These are phyloP conservation scores for Vitis rotundifolia DNA, from an alignment of 164 flowering plant species.

Conservation along the genomic window DNA sequence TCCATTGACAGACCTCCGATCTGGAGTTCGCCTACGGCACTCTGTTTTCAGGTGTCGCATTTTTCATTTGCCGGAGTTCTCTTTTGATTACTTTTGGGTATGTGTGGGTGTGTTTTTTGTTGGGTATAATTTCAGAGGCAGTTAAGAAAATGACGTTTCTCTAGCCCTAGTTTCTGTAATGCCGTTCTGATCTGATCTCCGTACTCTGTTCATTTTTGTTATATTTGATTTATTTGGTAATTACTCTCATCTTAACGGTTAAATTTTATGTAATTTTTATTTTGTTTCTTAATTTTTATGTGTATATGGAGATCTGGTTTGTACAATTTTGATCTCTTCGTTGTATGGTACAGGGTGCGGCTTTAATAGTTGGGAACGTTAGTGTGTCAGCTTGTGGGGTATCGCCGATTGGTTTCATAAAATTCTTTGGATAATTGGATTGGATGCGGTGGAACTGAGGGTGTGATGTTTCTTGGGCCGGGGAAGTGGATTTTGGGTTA, in stretches of 20 bases:
- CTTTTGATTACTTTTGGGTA: too few species aligned
- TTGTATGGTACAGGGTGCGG: not conserved
- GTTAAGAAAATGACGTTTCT: conserved; percentile 19
- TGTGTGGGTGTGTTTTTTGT: too few species aligned
- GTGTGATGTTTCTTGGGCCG: conserved; percentile 18
- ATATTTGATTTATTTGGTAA: not conserved
- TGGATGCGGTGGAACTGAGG: conserved; percentile 11
- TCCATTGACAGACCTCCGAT: conserved; percentile 13
- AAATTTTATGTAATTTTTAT: not conserved
- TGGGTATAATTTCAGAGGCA: conserved; percentile 1
- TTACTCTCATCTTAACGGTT: not conserved
- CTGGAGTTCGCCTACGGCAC: not conserved
- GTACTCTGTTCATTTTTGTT: conserved; percentile 2
- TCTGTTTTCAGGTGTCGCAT: conserved; percentile 5
- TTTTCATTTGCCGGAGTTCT: not conserved
- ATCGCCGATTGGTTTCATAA: not conserved
- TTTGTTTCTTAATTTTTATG: not conserved
- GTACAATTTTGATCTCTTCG: not conserved
- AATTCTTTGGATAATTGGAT: conserved; percentile 4
- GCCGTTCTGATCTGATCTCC: conserved; percentile 39
- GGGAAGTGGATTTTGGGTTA: conserved; percentile 12
- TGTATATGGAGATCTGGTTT: conserved; percentile 2
- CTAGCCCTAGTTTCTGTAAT: conserved; percentile 24
- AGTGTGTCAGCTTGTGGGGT: conserved; percentile 10
- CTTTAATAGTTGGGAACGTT: conserved; percentile 1